Conservation (phyloP, 345 rosid species). For the Rhodamnia argentea region DNA sequence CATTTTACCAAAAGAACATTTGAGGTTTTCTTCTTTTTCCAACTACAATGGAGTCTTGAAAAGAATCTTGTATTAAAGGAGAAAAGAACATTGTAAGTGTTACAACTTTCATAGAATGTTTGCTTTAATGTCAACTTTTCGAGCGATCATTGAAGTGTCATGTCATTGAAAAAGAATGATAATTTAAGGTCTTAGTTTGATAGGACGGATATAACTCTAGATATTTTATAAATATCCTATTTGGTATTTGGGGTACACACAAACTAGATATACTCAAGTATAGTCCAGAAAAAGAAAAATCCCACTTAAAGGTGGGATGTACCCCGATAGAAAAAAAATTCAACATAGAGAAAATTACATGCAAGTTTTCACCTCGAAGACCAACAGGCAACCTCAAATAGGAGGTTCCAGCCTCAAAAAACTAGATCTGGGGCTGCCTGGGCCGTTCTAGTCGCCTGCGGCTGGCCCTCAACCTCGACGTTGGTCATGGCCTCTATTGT, state of each 20-base stretch:
- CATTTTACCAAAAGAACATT: background rate
- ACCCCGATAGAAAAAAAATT: background rate
- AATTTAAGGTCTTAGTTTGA: too few relatives aligned
- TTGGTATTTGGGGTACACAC: too few relatives aligned
- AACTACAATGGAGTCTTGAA: background rate
- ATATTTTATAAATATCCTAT: too few relatives aligned
- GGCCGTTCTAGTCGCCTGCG: background rate
- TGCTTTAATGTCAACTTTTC: background rate
- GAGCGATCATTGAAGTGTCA: too few relatives aligned
- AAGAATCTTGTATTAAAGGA: background rate
- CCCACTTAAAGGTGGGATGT: background rate
- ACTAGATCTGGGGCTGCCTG: background rate
- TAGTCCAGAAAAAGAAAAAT: too few relatives aligned
- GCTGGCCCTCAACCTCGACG: background rate
- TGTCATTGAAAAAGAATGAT: background rate
- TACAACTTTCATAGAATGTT: background rate
- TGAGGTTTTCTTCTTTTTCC: background rate
- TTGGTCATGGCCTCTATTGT: background rate
- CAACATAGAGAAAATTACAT: background rate
- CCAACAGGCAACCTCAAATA: background rate
- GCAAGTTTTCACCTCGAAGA: background rate
- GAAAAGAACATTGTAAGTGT: background rate
- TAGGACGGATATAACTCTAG: too few relatives aligned
- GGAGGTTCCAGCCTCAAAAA: background rate
- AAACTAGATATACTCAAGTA: too few relatives aligned